phyloP scores from a whole-genome alignment of 2,329 filamentous ascomycete species.

The Aspergillus sp. region DNA sequence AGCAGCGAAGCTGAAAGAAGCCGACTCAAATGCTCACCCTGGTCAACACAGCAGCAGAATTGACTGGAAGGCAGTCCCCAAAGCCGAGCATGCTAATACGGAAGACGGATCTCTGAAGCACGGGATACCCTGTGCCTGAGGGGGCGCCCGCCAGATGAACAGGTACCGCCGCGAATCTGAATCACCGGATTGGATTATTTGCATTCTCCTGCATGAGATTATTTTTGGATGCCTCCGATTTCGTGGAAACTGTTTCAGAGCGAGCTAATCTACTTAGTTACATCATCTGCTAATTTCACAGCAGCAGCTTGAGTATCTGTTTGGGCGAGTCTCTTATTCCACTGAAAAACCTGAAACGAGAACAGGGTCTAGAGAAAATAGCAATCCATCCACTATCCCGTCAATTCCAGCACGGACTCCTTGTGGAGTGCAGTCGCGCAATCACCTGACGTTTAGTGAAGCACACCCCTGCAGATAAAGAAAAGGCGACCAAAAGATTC shows the following conservation, averaged over 20 bases:
- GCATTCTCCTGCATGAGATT: neutral
- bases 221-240: neutral
- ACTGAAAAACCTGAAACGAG: neutral
- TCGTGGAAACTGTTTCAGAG: neutral
- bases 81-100: too few relatives aligned
- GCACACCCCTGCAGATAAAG: neutral
- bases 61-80: neutral
- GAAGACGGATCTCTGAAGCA: too few relatives aligned
- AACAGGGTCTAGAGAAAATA: neutral
- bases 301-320: neutral
- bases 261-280: neutral
- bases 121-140: neutral
- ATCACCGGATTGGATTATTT: neutral
- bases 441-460: slow-evolving; percentile 2
- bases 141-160: neutral
- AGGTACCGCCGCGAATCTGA: neutral
- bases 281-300: neutral
- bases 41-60: neutral
- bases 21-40: neutral
- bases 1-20: neutral
- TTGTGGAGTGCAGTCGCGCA: neutral
- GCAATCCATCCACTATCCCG: neutral
- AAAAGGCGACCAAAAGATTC: neutral
- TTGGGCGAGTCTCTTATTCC: neutral
- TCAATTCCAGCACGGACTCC: neutral